Evolutionary conservation across 2,329 filamentous ascomycete genomes (phyloP).

Genomic region (Stachybotrys chartarum): DNA sequence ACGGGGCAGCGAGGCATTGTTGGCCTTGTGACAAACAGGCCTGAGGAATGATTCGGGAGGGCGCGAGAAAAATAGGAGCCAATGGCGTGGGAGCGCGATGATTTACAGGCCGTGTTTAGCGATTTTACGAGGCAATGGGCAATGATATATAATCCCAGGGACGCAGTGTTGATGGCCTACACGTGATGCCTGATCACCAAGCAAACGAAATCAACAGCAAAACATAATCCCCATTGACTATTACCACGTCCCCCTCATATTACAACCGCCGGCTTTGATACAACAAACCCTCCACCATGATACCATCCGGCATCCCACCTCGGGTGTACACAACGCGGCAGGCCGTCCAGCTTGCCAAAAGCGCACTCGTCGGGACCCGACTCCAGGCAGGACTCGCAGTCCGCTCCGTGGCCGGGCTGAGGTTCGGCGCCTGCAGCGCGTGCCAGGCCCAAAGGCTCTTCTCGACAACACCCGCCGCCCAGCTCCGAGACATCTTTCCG

Average conservation of each 20-base stretch:
- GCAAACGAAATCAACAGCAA: too few relatives aligned
- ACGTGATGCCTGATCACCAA: too few relatives aligned
- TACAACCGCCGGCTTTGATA: neutral
- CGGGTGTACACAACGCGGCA: neutral
- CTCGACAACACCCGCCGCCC: slow-evolving; percentile 39
- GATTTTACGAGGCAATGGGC: too few relatives aligned
- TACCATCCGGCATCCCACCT: neutral
- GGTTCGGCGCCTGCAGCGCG: slow-evolving; percentile 7
- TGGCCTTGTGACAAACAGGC: neutral
- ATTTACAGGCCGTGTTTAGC: too few relatives aligned
- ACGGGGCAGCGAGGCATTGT: neutral
- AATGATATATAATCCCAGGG: too few relatives aligned
- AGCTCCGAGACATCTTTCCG: slow-evolving; percentile 56
- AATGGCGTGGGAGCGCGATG: neutral
- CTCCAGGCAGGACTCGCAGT: neutral
- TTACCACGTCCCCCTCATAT: too few relatives aligned
- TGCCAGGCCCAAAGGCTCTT: slow-evolving; percentile 29
- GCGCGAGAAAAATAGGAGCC: neutral
- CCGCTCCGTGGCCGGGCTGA: neutral
- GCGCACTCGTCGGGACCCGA: neutral
- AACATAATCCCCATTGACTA: too few relatives aligned
- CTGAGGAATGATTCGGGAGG: neutral
- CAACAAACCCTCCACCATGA: neutral
- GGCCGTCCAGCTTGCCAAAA: neutral
- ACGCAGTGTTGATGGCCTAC: too few relatives aligned